These are phyloP conservation scores for Pichia norvegensis DNA, from an alignment of 1,139 yeast species.

Conservation along the genomic window DNA sequence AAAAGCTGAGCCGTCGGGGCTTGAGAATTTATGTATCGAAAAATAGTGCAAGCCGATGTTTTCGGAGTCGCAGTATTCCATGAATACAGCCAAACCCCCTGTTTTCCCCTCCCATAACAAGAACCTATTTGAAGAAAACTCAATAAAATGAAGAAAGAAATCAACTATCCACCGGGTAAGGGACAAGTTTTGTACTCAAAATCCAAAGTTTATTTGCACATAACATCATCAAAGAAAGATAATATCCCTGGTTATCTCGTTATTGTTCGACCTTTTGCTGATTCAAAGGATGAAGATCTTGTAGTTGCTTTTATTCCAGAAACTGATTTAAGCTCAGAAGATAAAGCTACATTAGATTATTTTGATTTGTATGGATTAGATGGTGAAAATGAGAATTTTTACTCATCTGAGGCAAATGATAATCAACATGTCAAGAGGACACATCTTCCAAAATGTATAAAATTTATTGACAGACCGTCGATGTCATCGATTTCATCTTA, in stretches of 20 bases:
- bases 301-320: constrained; percentile 76
- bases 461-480: constrained; percentile 44
- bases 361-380: constrained; percentile 27
- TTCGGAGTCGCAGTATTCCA: background rate
- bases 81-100: too few species aligned
- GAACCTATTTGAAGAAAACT: too few species aligned
- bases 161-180: constrained; percentile 25
- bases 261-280: constrained; percentile 47
- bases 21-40: too few species aligned
- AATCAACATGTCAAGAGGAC: constrained; percentile 2
- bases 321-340: constrained; percentile 29
- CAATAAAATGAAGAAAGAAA: background rate
- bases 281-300: constrained; percentile 48
- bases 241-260: constrained; percentile 72
- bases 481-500: constrained; percentile 49
- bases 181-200: constrained; percentile 43
- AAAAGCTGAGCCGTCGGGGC: too few species aligned
- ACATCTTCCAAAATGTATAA: constrained; percentile 15
- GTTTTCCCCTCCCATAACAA: too few species aligned
- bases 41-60: background rate
- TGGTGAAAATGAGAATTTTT: constrained; percentile 24
- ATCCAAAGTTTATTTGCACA: constrained; percentile 75
- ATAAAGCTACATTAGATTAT: constrained; percentile 24
- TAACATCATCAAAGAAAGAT: constrained; percentile 63
- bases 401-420: constrained; percentile 7